Evolutionary conservation across 192 early-diverging fungal genomes (phyloP), one percentile per base, ranked within the genome.

Genomic region (Coemansia sp.): DNA sequence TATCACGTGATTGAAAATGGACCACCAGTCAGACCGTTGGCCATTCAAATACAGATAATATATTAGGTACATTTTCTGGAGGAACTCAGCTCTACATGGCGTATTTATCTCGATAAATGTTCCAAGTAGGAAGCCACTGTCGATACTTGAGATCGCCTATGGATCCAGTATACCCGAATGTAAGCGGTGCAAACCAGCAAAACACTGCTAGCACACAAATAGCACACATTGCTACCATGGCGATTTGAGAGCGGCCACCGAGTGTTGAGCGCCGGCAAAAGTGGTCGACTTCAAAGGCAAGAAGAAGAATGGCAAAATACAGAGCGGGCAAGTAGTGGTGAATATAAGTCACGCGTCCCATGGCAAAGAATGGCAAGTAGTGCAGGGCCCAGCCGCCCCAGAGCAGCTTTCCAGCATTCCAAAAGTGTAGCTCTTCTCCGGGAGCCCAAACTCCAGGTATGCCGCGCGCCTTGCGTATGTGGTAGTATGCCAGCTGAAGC

Each of bases 321-420:
- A 90, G 87, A 1, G 91, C 89, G 4, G 95, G 96, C 60, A 98
- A 78, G 77, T 98, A 98, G 81, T 98, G 97, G 84, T 98, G 97
- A 67, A 98, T 74, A 78, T 97, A 98, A 8, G 96, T 87, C 58
- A 91, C 89, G 37, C 97, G 89, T 17, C 94, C 96, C 92, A 95
- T 94, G 40, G 95, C 66, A 71, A 93, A 96, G 85, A 97, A 98
- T 26, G 97, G 96, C 16, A 93, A 35, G 76, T 93, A 98, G 75
- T 98, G 96, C 62, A 96, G 75, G 21, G 78, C 68, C 91, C 94
- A 98, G 32, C 87, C 90, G 46, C 94, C 69, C 66, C 92, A 89
- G 69, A 97, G 87, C 85, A 96, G 95, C 39, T 93, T 93, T 30
- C 86, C 84, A 11, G 80, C 80, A 66, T 85, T 80, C 68, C 86